Percentiles rank a stretch among this genome's conserved stretches.
Evolutionary conservation across 1,284 basidiomycete genomes (phyloP).

Genomic region (Trichosporon inkin): DNA sequence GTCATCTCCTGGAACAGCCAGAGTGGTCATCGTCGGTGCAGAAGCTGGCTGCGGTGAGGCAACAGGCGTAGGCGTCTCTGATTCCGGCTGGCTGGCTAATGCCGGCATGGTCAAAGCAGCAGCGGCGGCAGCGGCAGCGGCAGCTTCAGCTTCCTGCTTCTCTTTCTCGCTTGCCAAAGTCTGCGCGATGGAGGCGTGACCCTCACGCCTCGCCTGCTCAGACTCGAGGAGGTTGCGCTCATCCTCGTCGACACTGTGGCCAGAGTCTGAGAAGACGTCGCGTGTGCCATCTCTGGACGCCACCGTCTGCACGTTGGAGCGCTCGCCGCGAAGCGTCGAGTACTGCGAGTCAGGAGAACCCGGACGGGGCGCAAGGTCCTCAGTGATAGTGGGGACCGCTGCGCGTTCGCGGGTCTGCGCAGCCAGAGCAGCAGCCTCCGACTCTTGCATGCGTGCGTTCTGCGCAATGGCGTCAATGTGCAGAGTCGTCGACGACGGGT

Average conservation of each 20-base stretch:
- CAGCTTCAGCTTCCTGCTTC: slow-evolving; percentile 7
- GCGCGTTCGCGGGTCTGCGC: not conserved
- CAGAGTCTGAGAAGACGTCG: slow-evolving; percentile 17
- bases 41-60: not conserved
- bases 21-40: not conserved
- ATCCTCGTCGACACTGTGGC: slow-evolving; percentile 24
- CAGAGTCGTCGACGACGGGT: slow-evolving; percentile 36
- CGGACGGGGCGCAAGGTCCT: slow-evolving; percentile 14
- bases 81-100: not conserved
- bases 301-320: not conserved
- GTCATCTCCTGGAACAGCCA: not conserved
- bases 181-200: slow-evolving; percentile 28
- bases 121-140: not conserved
- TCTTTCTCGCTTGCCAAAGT: slow-evolving; percentile 37
- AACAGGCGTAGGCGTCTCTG: not conserved
- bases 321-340: slow-evolving; percentile 8
- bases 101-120: too few species aligned
- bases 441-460: slow-evolving; percentile 29
- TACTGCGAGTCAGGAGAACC: slow-evolving; percentile 14
- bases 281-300: slow-evolving; percentile 2
- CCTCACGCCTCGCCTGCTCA: slow-evolving; percentile 37
- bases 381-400: slow-evolving; percentile 24
- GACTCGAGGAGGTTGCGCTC: slow-evolving; percentile 23
- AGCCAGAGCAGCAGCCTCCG: slow-evolving; percentile 11
- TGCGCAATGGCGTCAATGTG: slow-evolving; percentile 37